Conservation (phyloP, 2,329 filamentous ascomycete species). For the Beauveria varroae region DNA sequence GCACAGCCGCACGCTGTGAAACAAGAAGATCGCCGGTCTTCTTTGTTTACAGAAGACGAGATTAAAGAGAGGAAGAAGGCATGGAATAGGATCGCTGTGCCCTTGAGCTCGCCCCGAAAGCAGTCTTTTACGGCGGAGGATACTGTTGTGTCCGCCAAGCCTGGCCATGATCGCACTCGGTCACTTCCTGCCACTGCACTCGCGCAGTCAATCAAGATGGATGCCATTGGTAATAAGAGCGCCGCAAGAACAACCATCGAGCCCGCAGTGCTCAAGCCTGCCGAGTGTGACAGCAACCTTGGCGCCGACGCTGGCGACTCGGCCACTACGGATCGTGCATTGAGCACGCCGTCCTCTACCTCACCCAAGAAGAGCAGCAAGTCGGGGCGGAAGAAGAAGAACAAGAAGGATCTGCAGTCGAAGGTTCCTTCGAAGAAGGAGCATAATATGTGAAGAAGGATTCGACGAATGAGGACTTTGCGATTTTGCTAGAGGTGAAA, state of each 20-base stretch:
- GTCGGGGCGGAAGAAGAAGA: background rate
- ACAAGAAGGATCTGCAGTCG: background rate
- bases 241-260: background rate
- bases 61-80: constrained; percentile 24
- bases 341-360: background rate
- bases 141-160: background rate
- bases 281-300: background rate
- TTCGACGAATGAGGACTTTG: no score
- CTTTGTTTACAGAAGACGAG: constrained; percentile 23
- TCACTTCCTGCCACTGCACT: background rate
- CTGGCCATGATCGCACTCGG: constrained; percentile 1
- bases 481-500: background rate
- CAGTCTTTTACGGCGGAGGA: background rate
- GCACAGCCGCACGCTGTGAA: background rate
- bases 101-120: constrained; percentile 19
- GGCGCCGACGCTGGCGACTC: background rate
- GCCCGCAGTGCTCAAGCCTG: background rate
- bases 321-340: background rate
- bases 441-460: background rate
- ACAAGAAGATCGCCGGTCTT: constrained; percentile 1
- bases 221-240: background rate
- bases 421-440: background rate
- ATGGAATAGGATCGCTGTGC: constrained; percentile 29
- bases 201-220: background rate
- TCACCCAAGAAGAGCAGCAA: constrained; percentile 8